Conservation (phyloP, 495 filamentous ascomycete species). For the Baudoinia panamericana region DNA sequence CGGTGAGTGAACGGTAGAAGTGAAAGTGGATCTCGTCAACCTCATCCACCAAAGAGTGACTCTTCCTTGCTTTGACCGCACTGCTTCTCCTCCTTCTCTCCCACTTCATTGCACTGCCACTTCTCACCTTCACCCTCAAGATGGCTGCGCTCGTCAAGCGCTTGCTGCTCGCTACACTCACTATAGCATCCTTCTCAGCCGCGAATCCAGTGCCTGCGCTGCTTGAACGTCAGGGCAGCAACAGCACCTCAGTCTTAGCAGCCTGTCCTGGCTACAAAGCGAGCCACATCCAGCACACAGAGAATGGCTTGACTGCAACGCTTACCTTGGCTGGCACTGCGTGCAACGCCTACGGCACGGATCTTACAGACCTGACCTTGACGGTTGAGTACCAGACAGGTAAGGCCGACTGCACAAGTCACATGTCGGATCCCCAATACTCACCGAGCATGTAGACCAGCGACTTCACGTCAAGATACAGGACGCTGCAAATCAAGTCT, state of each 20-base stretch:
- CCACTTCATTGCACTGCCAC: too few species aligned
- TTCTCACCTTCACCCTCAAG: not conserved
- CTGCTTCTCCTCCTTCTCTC: not conserved
- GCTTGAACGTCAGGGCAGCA: not conserved
- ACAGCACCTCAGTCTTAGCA: conserved; percentile 1
- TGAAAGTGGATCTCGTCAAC: too few species aligned
- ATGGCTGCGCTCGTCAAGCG: conserved; percentile 7
- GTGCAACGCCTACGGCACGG: conserved; percentile 20
- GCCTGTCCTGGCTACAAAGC: conserved; percentile 22
- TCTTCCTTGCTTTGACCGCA: not conserved
- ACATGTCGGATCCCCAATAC: not conserved
- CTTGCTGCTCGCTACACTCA: not conserved
- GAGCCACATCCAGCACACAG: conserved; percentile 13
- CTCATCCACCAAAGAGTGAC: too few species aligned
- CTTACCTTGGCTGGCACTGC: conserved; percentile 18
- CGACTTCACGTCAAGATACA: conserved; percentile 76
- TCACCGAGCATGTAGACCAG: conserved; percentile 4
- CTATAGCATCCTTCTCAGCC: not conserved
- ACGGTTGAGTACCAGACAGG: conserved; percentile 19
- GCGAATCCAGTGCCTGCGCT: conserved; percentile 1
- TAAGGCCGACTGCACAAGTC: not conserved
- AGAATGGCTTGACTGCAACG: conserved; percentile 15
- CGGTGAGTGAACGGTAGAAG: too few species aligned
- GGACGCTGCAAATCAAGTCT: conserved; percentile 59
- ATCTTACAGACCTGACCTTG: conserved; percentile 15